Percentiles rank a stretch among this genome's conserved stretches.
phyloP scores from a whole-genome alignment of 2,329 filamentous ascomycete genomes.

The Diaporthe batatas region DNA sequence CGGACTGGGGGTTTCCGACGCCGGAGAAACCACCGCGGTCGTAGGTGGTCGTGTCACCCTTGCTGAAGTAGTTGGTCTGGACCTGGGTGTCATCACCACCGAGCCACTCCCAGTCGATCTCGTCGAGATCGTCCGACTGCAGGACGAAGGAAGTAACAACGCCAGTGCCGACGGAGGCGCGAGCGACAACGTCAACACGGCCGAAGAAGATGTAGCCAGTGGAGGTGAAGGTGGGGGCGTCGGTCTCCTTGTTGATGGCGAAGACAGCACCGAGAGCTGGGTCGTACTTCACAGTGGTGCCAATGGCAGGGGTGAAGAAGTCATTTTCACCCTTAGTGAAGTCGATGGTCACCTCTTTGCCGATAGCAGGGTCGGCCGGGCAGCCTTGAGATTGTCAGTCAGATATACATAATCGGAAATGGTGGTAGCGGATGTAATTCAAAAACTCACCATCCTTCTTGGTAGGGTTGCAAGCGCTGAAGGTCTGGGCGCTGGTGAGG shows the following conservation, averaged over 20 bases:
- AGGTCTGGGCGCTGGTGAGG: conserved; percentile 68
- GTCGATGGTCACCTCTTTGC: conserved; percentile 74
- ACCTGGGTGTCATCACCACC: conserved; percentile 80
- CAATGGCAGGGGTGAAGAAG: conserved; percentile 60
- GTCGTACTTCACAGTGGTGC: conserved; percentile 64
- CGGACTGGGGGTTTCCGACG: conserved; percentile 65
- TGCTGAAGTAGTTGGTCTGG: conserved; percentile 89
- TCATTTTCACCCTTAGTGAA: conserved; percentile 80
- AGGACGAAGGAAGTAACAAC: conserved; percentile 92
- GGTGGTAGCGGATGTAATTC: conserved; percentile 44
- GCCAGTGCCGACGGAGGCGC: conserved; percentile 83
- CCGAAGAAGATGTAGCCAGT: conserved; percentile 98
- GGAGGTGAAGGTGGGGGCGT: conserved; percentile 80
- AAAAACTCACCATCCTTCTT: conserved; percentile 55
- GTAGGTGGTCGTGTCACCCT: conserved; percentile 78
- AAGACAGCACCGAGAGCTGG: conserved; percentile 64
- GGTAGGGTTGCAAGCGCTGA: conserved; percentile 67
- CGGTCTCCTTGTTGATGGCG: conserved; percentile 75
- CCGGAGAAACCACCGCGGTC: conserved; percentile 75
- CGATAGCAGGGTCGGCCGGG: conserved; percentile 81
- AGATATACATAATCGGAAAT: not conserved
- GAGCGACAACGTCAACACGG: conserved; percentile 81
- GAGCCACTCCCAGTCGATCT: conserved; percentile 98
- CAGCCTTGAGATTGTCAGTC: conserved; percentile 66
- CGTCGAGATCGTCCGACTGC: conserved; percentile 90